Conservation (phyloP, 192 early-diverging fungal genomes). For the Dispira parvispora region DNA sequence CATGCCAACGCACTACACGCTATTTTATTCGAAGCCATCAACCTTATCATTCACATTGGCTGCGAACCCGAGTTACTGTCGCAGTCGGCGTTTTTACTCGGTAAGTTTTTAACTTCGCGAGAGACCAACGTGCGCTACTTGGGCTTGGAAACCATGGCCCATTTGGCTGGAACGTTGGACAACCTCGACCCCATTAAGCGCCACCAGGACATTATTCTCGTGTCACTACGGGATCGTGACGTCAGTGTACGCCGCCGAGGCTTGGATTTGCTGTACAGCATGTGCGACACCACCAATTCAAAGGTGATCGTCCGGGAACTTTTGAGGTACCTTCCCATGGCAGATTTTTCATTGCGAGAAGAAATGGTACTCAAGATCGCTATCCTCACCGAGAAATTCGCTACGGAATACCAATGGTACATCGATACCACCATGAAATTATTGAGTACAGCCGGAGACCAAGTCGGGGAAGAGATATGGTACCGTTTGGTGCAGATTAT, state of each 20-base stretch:
- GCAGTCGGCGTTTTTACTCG: slow-evolving; percentile 69
- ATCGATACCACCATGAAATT: slow-evolving; percentile 94
- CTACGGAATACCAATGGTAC: slow-evolving; percentile 97
- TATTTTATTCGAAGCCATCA: slow-evolving; percentile 93
- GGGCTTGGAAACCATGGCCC: slow-evolving; percentile 93
- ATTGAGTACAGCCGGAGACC: slow-evolving; percentile 87
- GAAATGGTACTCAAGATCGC: slow-evolving; percentile 99
- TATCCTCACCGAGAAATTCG: slow-evolving; percentile 95
- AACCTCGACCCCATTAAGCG: slow-evolving; percentile 66
- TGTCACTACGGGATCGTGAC: slow-evolving; percentile 90
- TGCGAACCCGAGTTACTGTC: slow-evolving; percentile 69
- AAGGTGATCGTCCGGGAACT: slow-evolving; percentile 80
- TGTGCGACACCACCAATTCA: slow-evolving; percentile 85
- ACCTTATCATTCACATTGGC: slow-evolving; percentile 85
- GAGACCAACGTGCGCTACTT: slow-evolving; percentile 98
- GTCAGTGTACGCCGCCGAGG: slow-evolving; percentile 91
- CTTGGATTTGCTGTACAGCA: slow-evolving; percentile 88
- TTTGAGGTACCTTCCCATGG: slow-evolving; percentile 65
- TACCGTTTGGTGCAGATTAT: slow-evolving; percentile 94
- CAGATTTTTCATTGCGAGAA: slow-evolving; percentile 83
- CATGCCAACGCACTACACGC: slow-evolving; percentile 98
- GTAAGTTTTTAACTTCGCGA: slow-evolving; percentile 79
- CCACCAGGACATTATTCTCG: slow-evolving; percentile 75
- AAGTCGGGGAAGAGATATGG: slow-evolving; percentile 96
- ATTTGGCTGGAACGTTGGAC: slow-evolving; percentile 70